These are phyloP conservation scores for Venturia nashicola DNA, from an alignment of 2,329 filamentous ascomycete genomes.

Conservation along the genomic window DNA sequence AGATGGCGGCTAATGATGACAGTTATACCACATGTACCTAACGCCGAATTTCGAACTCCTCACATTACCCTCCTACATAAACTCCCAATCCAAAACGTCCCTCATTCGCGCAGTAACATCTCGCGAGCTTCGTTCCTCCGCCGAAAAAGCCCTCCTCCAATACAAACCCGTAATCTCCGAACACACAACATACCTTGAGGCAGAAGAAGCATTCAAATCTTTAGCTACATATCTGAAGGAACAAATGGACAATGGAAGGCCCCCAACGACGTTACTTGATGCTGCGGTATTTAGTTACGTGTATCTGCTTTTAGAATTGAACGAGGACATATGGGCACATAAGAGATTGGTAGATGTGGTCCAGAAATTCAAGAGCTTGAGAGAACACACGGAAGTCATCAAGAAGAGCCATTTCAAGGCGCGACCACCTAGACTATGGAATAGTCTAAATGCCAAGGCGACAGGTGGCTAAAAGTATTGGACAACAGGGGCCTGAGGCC, in stretches of 20 bases:
- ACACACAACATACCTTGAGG: constrained; percentile 46
- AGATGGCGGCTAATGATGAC: not conserved
- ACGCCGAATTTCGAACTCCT: constrained; percentile 55
- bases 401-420: constrained; percentile 35
- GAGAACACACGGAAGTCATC: constrained; percentile 51
- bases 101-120: constrained; percentile 53
- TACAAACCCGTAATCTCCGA: constrained; percentile 44
- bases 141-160: constrained; percentile 61
- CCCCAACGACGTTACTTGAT: constrained; percentile 64
- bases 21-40: constrained; percentile 74
- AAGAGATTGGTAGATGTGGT: constrained; percentile 47
- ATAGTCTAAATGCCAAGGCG: not conserved
- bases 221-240: constrained; percentile 45
- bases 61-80: constrained; percentile 59
- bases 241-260: constrained; percentile 49
- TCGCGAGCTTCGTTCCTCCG: constrained; percentile 58
- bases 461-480: not conserved
- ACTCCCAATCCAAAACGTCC: constrained; percentile 43
- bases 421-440: constrained; percentile 3
- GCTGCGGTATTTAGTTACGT: constrained; percentile 85
- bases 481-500: not conserved
- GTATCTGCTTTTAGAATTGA: constrained; percentile 59
- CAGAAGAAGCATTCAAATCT: constrained; percentile 49
- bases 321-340: constrained; percentile 45
- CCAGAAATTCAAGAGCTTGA: constrained; percentile 46